Base-by-base conservation (phyloP, 257 asterid species). In the Salvia splendens region DNA sequence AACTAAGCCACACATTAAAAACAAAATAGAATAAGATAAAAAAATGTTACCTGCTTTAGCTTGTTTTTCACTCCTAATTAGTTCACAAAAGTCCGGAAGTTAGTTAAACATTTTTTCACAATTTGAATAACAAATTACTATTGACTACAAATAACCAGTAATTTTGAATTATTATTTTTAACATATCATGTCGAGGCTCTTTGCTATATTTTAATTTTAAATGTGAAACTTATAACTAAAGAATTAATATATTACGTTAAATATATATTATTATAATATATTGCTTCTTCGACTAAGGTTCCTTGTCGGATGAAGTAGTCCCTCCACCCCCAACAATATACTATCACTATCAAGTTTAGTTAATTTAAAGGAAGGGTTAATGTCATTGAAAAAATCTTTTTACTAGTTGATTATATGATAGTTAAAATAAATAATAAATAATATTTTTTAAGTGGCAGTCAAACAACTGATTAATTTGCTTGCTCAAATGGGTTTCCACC, bases 401-500 rank as follows among this genome's bases (percentile, higher is more conserved):
- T 16, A 49, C 63, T 64, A 24, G 33, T 62, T 45, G 62, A 56
- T 62, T 58, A 56, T 43, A 52, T 24, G 12, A 12, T 51, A 64
- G 24, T 67, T 64, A 24, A 10, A 14, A 43, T 38, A 55, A 43
- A 16, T 61, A 14, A 43, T 38, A 55, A 43, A 16, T 61, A 74
- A 46, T 74, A 47, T 58, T 74, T 73, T 70, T 78, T 74, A 66
- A 46, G 66, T 75, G 67, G 76, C 78, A 68, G 79, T 77, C 82
- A 79, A 83, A 79, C 84, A 81, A 75, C 82, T 79, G 72, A 73
- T 24, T 24, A 24, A 24, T 76, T 87, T 81, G 89, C 91, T 85
- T 85, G 86, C 57, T 76, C 52, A 6, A 14, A 73, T 87, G 86
- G 95, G 82, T 85, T 85, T 84, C 83, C 71, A 78, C 81, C 80